Conservation (phyloP, 163 green algal species). For the Scenedesmus sp. region DNA sequence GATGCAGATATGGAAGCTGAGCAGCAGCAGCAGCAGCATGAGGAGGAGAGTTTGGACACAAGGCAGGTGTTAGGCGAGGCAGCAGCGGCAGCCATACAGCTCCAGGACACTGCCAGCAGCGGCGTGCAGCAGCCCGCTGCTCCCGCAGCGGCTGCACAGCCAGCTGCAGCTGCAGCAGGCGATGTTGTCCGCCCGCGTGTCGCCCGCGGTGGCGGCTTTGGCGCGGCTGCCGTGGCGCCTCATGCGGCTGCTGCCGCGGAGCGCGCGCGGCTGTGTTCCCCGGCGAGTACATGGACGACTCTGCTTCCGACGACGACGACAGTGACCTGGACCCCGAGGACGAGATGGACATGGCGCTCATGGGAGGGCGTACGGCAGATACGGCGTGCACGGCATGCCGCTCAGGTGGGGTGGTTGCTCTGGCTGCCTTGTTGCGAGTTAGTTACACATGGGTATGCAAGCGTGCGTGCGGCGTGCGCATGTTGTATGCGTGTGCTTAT, state of each 20-base stretch:
- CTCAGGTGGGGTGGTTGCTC: neutral
- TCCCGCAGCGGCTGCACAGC: neutral
- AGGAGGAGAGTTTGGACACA: conserved; percentile 28
- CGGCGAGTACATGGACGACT: neutral
- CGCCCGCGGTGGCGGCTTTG: neutral
- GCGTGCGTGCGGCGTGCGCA: no score
- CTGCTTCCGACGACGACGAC: neutral
- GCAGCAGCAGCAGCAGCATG: neutral
- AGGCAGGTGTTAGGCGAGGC: conserved; percentile 16
- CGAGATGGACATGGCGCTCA: neutral
- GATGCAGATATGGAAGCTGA: neutral
- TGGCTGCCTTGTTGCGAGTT: neutral
- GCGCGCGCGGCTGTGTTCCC: no score
- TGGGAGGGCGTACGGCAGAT: neutral
- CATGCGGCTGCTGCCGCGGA: neutral
- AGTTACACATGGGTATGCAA: no score
- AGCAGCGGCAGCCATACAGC: conserved; percentile 17
- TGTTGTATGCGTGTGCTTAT: no score
- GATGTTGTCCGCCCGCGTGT: neutral
- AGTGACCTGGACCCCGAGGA: neutral
- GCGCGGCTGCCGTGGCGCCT: neutral
- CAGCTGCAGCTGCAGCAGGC: neutral
- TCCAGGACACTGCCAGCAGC: conserved; percentile 35
- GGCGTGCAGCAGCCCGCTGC: neutral
- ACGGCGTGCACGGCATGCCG: neutral